Evolutionary conservation across 129 eudicot genomes (phyloP).

Genomic region (Ambrosia trifida): DNA sequence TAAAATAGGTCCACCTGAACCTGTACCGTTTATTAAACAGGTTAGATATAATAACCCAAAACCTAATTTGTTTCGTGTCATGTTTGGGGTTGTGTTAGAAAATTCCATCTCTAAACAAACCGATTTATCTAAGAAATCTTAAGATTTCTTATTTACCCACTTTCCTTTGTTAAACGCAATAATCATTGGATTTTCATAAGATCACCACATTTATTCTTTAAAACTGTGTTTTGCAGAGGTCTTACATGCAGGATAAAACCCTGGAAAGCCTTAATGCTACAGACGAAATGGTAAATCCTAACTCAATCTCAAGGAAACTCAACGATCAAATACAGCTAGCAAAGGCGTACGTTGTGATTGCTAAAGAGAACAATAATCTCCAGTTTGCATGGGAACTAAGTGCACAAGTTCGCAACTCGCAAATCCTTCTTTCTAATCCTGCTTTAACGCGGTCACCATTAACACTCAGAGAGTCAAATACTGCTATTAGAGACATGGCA

Average conservation of each 20-base stretch:
- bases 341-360: constrained; percentile 66
- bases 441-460: constrained; percentile 60
- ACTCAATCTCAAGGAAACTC: constrained; percentile 60
- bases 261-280: constrained; percentile 61
- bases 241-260: constrained; percentile 49
- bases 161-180: background rate
- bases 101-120: too few relatives aligned
- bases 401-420: constrained; percentile 70
- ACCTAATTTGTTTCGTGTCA: too few relatives aligned
- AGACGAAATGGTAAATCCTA: constrained; percentile 63
- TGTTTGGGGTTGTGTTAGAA: too few relatives aligned
- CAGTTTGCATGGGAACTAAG: constrained; percentile 78
- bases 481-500: constrained; percentile 62
- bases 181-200: background rate
- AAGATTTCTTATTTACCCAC: background rate
- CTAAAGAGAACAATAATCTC: constrained; percentile 70
- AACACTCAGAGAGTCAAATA: constrained; percentile 50
- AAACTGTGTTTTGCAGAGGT: constrained; percentile 43
- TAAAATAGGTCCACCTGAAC: too few relatives aligned
- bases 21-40: too few relatives aligned
- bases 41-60: too few relatives aligned
- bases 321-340: constrained; percentile 62
- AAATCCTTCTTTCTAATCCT: constrained; percentile 63
- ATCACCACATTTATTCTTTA: background rate
- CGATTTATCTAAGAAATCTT: background rate